Evolutionary conservation across 139 green algal species (phyloP).

Genomic region (Chlorella sp.): DNA sequence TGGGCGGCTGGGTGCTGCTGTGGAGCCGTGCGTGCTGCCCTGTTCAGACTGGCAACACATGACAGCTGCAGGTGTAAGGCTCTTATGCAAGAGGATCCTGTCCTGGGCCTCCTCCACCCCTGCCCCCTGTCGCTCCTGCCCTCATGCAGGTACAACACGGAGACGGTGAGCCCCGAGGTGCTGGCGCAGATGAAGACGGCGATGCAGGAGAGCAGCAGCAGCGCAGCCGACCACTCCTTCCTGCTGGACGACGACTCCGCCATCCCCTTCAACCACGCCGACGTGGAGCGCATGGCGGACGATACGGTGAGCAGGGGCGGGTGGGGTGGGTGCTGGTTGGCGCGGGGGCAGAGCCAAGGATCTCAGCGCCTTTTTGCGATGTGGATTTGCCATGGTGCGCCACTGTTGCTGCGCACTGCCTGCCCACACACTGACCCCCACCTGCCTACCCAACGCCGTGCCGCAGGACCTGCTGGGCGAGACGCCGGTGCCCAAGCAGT

Average conservation of each 20-base stretch:
- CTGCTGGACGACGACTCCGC: constrained; percentile 97
- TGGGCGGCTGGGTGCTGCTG: constrained; percentile 37
- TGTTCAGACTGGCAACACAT: too few relatives aligned
- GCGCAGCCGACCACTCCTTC: constrained; percentile 88
- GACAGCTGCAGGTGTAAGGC: too few relatives aligned
- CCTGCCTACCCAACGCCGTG: not conserved
- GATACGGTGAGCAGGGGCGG: constrained; percentile 39
- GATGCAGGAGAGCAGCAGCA: constrained; percentile 87
- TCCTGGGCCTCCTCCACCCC: too few relatives aligned
- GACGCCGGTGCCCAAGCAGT: constrained; percentile 28
- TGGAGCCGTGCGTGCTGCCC: not conserved
- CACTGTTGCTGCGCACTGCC: too few relatives aligned
- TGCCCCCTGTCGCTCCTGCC: not conserved
- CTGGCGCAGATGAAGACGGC: constrained; percentile 84
- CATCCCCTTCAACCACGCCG: constrained; percentile 85
- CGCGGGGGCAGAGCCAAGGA: not conserved
- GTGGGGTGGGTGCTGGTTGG: not conserved
- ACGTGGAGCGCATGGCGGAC: constrained; percentile 71
- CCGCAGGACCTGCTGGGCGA: constrained; percentile 43
- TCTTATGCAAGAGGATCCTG: too few relatives aligned
- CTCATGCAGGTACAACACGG: constrained; percentile 89
- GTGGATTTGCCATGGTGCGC: too few relatives aligned
- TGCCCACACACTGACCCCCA: not conserved
- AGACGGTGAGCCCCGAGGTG: constrained; percentile 91
- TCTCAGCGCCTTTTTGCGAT: not conserved